Conservation (phyloP, 2,329 filamentous ascomycete species). For the Alternaria sp. region DNA sequence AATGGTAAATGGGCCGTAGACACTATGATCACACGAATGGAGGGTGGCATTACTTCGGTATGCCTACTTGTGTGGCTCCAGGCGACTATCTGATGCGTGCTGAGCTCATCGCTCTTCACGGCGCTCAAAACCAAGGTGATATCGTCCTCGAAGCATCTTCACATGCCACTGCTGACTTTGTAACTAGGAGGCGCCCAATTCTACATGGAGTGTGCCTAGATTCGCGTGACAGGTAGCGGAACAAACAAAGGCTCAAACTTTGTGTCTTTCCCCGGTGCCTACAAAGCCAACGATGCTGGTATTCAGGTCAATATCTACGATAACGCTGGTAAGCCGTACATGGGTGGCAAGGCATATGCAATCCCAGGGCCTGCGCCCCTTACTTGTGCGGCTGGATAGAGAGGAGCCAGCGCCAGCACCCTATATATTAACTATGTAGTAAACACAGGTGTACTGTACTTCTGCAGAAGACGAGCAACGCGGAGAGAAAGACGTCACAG, state of each 20-base stretch:
- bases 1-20: constrained; percentile 57
- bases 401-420: constrained; percentile 6
- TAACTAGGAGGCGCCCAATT: constrained; percentile 21
- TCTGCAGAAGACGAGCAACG: too few species aligned
- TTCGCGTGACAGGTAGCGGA: constrained; percentile 31
- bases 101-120: constrained; percentile 55
- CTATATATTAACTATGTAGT: too few species aligned
- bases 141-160: background rate
- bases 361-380: constrained; percentile 60
- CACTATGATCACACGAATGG: constrained; percentile 55
- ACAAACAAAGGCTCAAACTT: constrained; percentile 25
- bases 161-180: background rate
- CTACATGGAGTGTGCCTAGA: constrained; percentile 40
- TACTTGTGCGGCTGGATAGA: constrained; percentile 42
- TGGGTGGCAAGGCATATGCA: constrained; percentile 48
- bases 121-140: constrained; percentile 29
- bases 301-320: constrained; percentile 34
- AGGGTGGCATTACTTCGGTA: constrained; percentile 54
- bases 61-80: constrained; percentile 43
- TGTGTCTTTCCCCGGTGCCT: constrained; percentile 40
- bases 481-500: too few species aligned
- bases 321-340: constrained; percentile 22
- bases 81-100: constrained; percentile 52
- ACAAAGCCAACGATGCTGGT: constrained; percentile 33
- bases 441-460: too few species aligned